Evolutionary conservation across 106 monocot genomes (phyloP).

Genomic region (Dendrobium huoshanense): DNA sequence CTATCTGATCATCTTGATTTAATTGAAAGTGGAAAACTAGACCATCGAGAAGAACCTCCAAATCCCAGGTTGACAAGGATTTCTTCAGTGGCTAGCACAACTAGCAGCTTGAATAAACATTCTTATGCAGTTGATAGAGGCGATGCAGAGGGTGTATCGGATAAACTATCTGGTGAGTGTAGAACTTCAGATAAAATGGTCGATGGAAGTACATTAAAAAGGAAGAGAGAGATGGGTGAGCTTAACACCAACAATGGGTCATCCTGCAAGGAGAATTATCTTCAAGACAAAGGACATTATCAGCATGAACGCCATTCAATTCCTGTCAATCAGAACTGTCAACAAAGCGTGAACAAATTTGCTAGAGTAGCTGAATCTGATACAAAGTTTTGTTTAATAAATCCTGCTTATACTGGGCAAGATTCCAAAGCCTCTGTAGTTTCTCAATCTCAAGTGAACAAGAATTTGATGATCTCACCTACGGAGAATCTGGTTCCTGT

Average conservation of each 20-base stretch:
- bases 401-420: background rate
- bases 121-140: conserved; percentile 3
- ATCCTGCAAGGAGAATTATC: conserved; percentile 15
- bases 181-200: conserved; percentile 9
- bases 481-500: conserved; percentile 7
- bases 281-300: conserved; percentile 19
- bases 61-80: conserved; percentile 12
- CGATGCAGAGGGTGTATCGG: background rate
- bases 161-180: conserved; percentile 1
- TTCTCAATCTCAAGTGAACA: conserved; percentile 14
- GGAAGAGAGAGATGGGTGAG: conserved; percentile 26
- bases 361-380: conserved; percentile 15
- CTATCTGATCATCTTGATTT: background rate
- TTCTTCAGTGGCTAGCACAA: conserved; percentile 16
- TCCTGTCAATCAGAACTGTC: conserved; percentile 5
- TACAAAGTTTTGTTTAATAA: conserved; percentile 5
- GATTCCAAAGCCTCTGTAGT: conserved; percentile 5
- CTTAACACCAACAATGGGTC: conserved; percentile 11
- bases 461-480: background rate
- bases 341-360: conserved; percentile 15
- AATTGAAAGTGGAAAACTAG: background rate
- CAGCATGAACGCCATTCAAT: conserved; percentile 17
- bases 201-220: conserved; percentile 10
- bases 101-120: conserved; percentile 3
- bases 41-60: conserved; percentile 16